A percentile compares a stretch with the other conserved stretches of the same genome.
These are phyloP conservation scores for Boehmeria nivea DNA, from an alignment of 306 rosid species.

Conservation along the genomic window DNA sequence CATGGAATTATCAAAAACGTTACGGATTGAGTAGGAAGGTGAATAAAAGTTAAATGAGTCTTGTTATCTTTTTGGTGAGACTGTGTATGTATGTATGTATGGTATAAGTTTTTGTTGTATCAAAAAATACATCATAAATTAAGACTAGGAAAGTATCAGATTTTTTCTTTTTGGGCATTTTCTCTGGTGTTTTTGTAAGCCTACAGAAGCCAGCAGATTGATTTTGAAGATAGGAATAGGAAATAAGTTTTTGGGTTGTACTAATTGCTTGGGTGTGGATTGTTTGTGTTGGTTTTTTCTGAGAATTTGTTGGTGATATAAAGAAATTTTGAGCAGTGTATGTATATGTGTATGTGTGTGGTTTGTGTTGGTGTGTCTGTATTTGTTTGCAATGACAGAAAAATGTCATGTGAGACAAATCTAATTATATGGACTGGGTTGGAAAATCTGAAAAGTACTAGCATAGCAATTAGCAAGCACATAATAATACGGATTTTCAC, in stretches of 20 bases:
- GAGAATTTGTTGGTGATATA: neutral
- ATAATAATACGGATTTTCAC: no score
- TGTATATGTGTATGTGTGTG: neutral
- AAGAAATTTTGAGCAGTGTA: neutral
- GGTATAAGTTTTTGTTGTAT: no score
- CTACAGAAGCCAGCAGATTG: neutral
- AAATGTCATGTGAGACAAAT: no score
- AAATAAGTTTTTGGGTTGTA: neutral
- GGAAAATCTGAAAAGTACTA: no score
- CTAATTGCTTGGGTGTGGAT: neutral
- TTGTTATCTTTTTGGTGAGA: neutral
- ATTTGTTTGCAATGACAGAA: no score
- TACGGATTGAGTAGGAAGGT: slow-evolving; percentile 2
- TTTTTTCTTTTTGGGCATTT: no score
- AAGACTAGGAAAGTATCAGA: no score
- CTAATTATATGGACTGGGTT: no score
- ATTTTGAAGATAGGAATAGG: neutral
- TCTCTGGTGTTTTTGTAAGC: neutral
- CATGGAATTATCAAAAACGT: neutral
- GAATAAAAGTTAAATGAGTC: neutral
- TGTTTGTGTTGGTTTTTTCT: neutral
- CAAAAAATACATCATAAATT: no score
- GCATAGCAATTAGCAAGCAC: no score
- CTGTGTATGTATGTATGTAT: no score
- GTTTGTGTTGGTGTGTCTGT: no score